Conservation (phyloP, 345 rosid species). For the Gossypium herbaceum region DNA sequence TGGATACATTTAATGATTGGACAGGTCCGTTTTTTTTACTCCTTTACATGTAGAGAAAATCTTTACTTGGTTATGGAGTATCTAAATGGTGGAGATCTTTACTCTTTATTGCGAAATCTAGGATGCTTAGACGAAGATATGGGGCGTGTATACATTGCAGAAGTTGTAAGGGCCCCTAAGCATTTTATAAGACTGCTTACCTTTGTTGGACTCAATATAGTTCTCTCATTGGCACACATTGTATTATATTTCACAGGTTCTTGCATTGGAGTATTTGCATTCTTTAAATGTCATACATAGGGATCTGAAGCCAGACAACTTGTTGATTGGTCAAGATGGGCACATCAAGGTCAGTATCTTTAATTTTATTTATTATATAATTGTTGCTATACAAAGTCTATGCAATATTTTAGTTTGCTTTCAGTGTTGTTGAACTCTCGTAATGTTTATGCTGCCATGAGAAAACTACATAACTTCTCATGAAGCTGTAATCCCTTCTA, state of each 20-base stretch:
- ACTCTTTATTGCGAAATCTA: slow-evolving; percentile 76
- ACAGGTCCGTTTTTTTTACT: slow-evolving; percentile 97
- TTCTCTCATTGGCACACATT: slow-evolving; percentile 34
- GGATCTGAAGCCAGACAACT: slow-evolving; percentile 96
- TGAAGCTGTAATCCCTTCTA: slow-evolving; percentile 31
- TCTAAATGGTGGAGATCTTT: slow-evolving; percentile 95
- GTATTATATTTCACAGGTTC: slow-evolving; percentile 61
- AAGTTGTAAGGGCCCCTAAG: slow-evolving; percentile 62
- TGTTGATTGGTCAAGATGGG: slow-evolving; percentile 97
- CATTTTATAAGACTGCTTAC: slow-evolving; percentile 2
- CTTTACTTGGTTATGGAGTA: slow-evolving; percentile 98
- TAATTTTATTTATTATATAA: slow-evolving; percentile 3
- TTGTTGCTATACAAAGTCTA: neutral
- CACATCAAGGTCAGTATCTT: slow-evolving; percentile 77
- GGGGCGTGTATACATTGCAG: slow-evolving; percentile 90
- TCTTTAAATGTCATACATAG: slow-evolving; percentile 89
- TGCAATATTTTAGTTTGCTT: slow-evolving; percentile 4
- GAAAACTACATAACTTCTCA: slow-evolving; percentile 10
- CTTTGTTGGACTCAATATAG: slow-evolving; percentile 10
- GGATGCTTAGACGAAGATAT: slow-evolving; percentile 95
- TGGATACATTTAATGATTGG: slow-evolving; percentile 30
- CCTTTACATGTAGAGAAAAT: slow-evolving; percentile 97
- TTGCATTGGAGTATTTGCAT: slow-evolving; percentile 96
- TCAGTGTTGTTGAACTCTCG: neutral
- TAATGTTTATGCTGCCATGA: neutral